Percentiles rank a stretch among this genome's conserved stretches.
Evolutionary conservation across 495 filamentous ascomycete species (phyloP).

Genomic region (Pyrenopolyporus hunteri): DNA sequence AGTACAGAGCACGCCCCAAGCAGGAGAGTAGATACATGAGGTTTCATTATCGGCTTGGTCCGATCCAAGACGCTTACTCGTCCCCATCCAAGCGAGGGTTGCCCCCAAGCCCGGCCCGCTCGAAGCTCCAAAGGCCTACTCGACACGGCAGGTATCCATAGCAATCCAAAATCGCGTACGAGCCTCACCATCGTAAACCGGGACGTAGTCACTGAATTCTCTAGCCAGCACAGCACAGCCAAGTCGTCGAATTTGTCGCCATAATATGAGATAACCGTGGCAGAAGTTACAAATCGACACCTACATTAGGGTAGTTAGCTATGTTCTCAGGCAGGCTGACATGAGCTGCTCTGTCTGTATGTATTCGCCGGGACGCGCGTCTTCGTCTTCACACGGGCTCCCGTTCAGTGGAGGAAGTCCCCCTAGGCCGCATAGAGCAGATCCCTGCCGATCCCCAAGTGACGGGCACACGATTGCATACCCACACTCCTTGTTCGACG

Average conservation of each 20-base stretch:
- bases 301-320: background rate
- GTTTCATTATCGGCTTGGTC: constrained; percentile 35
- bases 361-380: constrained; percentile 36
- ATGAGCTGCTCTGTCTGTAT: constrained; percentile 19
- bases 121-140: constrained; percentile 8
- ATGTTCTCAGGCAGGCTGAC: constrained; percentile 14
- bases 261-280: constrained; percentile 7
- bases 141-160: no score
- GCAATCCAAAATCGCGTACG: no score
- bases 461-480: constrained; percentile 37
- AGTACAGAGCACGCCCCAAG: background rate
- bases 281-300: constrained; percentile 9
- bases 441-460: constrained; percentile 36
- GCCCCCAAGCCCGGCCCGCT: constrained; percentile 15
- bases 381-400: constrained; percentile 28
- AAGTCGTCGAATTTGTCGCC: constrained; percentile 1
- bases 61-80: constrained; percentile 22
- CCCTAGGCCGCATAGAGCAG: constrained; percentile 11
- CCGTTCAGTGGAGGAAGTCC: constrained; percentile 23
- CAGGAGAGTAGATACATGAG: background rate
- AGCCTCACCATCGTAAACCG: background rate
- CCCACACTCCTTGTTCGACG: constrained; percentile 31
- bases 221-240: background rate
- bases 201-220: no score
- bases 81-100: constrained; percentile 6